Conservation (phyloP, 169 alveolate genomes). For the Cryptosporidium muris region DNA sequence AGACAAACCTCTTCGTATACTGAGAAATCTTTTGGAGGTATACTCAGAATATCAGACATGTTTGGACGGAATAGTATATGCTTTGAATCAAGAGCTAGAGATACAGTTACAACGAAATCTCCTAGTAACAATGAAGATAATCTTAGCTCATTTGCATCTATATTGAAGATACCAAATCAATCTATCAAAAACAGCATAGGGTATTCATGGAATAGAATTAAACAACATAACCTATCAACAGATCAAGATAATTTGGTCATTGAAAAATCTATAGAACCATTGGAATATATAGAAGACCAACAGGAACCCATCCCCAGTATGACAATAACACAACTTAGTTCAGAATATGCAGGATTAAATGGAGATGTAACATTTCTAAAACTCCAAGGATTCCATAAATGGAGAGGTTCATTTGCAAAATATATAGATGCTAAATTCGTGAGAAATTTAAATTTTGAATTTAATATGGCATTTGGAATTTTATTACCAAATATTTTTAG, state of each 20-base stretch:
- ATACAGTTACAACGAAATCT: background rate
- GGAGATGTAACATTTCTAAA: conserved; percentile 43
- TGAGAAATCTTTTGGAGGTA: conserved; percentile 53
- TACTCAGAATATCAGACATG: conserved; percentile 21
- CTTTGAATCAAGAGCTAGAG: conserved; percentile 47
- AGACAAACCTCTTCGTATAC: conserved; percentile 14
- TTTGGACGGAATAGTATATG: conserved; percentile 2
- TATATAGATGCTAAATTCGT: background rate
- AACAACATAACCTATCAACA: background rate
- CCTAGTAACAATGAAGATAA: background rate
- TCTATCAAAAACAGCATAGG: conserved; percentile 47
- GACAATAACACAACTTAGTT: conserved; percentile 20
- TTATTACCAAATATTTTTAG: conserved; percentile 16
- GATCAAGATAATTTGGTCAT: background rate
- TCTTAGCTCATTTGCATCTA: background rate
- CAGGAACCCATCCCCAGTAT: background rate
- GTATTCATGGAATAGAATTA: conserved; percentile 52
- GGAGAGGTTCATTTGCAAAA: conserved; percentile 27
- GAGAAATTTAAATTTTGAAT: conserved; percentile 5
- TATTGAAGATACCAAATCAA: background rate
- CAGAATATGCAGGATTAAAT: conserved; percentile 54
- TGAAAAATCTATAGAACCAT: background rate
- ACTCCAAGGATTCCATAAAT: conserved; percentile 32
- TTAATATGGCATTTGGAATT: conserved; percentile 33
- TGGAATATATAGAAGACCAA: background rate